Evolutionary conservation across 345 rosid genomes (phyloP).

Genomic region (Heritiera fomes): DNA sequence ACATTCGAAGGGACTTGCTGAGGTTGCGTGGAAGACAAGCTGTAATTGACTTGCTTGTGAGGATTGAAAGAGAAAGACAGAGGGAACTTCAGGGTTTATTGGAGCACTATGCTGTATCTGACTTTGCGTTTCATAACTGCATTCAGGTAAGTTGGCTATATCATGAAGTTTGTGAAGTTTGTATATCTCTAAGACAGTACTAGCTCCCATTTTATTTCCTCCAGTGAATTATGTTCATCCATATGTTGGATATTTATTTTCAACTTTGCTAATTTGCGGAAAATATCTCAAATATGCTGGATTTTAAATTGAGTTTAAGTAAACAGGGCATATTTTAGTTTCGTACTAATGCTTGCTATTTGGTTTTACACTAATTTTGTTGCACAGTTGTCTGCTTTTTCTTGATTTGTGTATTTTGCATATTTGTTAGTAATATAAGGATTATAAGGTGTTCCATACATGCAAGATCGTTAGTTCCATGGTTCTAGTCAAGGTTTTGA

Average conservation of each 20-base stretch:
- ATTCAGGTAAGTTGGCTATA: constrained; percentile 68
- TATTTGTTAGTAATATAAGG: background rate
- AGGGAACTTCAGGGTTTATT: constrained; percentile 79
- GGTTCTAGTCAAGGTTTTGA: background rate
- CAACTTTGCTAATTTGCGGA: background rate
- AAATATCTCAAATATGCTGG: background rate
- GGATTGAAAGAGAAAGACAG: constrained; percentile 88
- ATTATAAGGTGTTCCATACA: background rate
- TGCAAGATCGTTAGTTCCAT: background rate
- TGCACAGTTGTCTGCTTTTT: background rate
- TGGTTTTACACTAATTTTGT: background rate
- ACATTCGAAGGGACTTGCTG: constrained; percentile 66
- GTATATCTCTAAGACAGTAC: background rate
- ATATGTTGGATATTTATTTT: background rate
- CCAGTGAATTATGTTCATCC: background rate
- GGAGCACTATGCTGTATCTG: constrained; percentile 96
- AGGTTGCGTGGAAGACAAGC: constrained; percentile 96
- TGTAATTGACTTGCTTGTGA: constrained; percentile 74
- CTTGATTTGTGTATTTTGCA: background rate
- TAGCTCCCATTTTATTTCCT: constrained; percentile 5
- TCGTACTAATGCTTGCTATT: background rate
- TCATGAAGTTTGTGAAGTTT: too few relatives aligned
- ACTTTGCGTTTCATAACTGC: constrained; percentile 95
- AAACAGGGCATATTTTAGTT: background rate
- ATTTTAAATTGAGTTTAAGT: background rate